Evolutionary conservation across 352 stramenopile genomes (phyloP).

Genomic region (Phytophthora litchii): DNA sequence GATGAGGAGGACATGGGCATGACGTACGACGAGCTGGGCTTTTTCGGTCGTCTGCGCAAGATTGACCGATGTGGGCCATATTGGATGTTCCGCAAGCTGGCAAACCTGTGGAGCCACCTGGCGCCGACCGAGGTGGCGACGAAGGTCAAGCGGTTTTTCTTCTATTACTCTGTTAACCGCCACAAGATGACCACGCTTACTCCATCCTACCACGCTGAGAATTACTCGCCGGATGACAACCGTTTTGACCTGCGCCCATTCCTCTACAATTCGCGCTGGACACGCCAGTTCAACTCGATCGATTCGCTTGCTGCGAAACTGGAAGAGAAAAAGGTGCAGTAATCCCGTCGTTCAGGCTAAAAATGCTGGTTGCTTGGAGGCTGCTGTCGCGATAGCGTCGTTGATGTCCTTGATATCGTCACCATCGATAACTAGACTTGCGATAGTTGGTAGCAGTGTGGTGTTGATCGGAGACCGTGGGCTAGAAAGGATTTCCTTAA

Average conservation of each 20-base stretch:
- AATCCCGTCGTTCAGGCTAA: conserved; percentile 24
- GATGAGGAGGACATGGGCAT: conserved; percentile 99
- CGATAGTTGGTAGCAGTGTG: conserved; percentile 39
- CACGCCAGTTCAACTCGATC: conserved; percentile 95
- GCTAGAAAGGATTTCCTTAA: conserved; percentile 34
- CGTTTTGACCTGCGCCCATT: conserved; percentile 98
- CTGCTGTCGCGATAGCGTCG: conserved; percentile 39
- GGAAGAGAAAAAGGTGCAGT: conserved; percentile 76
- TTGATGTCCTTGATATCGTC: conserved; percentile 47
- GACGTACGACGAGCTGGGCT: conserved; percentile 97
- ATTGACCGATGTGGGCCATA: conserved; percentile 95
- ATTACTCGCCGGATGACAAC: conserved; percentile 99
- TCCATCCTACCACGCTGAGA: conserved; percentile 98
- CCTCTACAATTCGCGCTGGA: conserved; percentile 96
- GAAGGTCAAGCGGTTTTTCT: conserved; percentile 98
- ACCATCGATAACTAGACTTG: conserved; percentile 39
- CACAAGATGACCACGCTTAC: conserved; percentile 99
- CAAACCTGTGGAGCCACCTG: conserved; percentile 89
- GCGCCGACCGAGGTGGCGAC: conserved; percentile 74
- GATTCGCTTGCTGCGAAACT: conserved; percentile 88
- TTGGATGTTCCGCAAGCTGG: conserved; percentile 93
- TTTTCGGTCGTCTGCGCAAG: conserved; percentile 96
- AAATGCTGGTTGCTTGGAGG: conserved; percentile 29
- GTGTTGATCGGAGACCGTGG: conserved; percentile 38
- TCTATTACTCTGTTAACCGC: conserved; percentile 97